Base-by-base conservation (phyloP, 2,329 filamentous ascomycete genomes). In the Ceratocystis eucalypticola region DNA sequence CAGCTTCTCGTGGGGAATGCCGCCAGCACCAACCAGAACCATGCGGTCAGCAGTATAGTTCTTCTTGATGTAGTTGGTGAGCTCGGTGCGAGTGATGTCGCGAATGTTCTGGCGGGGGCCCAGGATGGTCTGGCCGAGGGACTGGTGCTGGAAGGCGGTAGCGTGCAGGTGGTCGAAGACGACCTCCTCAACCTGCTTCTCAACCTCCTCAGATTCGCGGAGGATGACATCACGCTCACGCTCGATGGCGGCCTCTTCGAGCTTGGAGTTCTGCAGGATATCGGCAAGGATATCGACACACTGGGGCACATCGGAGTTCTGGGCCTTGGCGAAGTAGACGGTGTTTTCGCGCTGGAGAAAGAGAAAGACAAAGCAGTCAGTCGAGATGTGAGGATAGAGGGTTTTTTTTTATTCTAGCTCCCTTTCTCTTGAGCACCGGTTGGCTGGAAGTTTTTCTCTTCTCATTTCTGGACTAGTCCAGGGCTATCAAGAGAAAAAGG, bases 1-100 rank as follows among this genome's bases (percentile, higher is more conserved):
- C 69, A 99, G 87, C 80, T 96, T 84, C 76, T 92, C 84, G 80
- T 99, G 94, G 71, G 93, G 91, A 70, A 99, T 83, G 73, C 94
- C 94, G 78, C 94, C 94, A 71, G 94, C 88, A 76, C 92, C 92
- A 72, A 96, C 94, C 61, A 99, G 88, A 71, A 99, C 93, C 93
- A 99, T 99, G 78, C 95, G 92, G 81, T 99, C 94, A 71, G 94
- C 93, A 68, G 92, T 96, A 84, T 99, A 99, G 86, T 99, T 99
- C 80, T 85, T 94, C 84, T 96, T 96, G 84, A 99, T 97, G 82
- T 99, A 99, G 82, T 89, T 89, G 77, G 83, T 81, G 72, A 99
- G 84, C 79, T 99, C 93, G 73, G 90, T 85, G 74, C 91, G 88
- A 78, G 88, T 88, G 80, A 99, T 99, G 78, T 88, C 91, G 77